Percentiles rank a stretch among this genome's conserved stretches.
Conservation (phyloP, 805 yeast species). For the Yarrowia porcina region DNA sequence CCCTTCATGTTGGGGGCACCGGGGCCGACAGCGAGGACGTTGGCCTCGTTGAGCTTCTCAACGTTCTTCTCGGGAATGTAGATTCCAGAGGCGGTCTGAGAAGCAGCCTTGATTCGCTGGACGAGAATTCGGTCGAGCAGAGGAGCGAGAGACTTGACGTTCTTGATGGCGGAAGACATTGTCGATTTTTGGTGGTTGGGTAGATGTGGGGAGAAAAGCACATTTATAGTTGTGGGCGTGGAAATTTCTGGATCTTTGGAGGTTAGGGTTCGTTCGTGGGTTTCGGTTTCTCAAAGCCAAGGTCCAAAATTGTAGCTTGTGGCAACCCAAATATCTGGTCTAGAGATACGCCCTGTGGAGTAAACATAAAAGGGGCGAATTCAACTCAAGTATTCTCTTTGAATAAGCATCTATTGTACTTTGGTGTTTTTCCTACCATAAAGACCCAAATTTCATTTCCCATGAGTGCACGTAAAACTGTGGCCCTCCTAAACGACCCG, state of each 20-base stretch:
- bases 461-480: background rate
- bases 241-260: conserved; percentile 23
- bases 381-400: too few relatives aligned
- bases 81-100: conserved; percentile 89
- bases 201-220: conserved; percentile 13
- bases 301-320: background rate
- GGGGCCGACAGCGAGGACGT: conserved; percentile 93
- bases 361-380: too few relatives aligned
- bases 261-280: conserved; percentile 3
- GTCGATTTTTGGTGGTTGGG: background rate
- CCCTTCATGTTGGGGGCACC: conserved; percentile 80
- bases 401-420: too few relatives aligned
- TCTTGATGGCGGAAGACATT: conserved; percentile 51
- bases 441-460: background rate
- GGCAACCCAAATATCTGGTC: too few relatives aligned
- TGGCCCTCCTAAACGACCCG: background rate
- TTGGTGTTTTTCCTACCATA: too few relatives aligned
- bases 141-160: conserved; percentile 85
- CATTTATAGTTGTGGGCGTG: conserved; percentile 23
- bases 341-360: too few relatives aligned
- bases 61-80: conserved; percentile 95
- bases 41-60: conserved; percentile 84
- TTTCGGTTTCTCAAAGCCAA: too few relatives aligned
- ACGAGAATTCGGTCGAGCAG: conserved; percentile 94
- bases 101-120: conserved; percentile 87